These are phyloP conservation scores for Macrolepiota dolichaula DNA, from an alignment of 768 basidiomycete genomes.

Conservation along the genomic window DNA sequence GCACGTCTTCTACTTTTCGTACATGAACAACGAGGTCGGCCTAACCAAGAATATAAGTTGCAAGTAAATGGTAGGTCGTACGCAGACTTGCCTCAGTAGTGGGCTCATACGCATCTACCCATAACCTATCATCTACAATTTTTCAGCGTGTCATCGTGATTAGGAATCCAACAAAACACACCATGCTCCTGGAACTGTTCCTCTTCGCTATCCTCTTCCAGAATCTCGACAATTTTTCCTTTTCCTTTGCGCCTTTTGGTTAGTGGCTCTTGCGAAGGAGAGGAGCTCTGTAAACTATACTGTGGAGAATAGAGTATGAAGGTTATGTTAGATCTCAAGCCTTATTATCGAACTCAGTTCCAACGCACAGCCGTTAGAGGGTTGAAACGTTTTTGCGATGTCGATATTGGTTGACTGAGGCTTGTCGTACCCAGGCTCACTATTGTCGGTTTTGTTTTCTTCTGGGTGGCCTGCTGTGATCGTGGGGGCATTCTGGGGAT, in stretches of 20 bases:
- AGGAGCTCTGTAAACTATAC: neutral
- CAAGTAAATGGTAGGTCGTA: neutral
- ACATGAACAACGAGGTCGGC: constrained; percentile 78
- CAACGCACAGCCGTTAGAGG: constrained; percentile 31
- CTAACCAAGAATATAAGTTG: constrained; percentile 27
- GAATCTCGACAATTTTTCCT: constrained; percentile 9
- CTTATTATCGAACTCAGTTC: neutral
- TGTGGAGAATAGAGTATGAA: neutral
- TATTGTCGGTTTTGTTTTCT: constrained; percentile 11
- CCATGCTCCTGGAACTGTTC: neutral
- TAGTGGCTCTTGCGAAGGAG: constrained; percentile 15
- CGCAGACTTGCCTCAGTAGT: constrained; percentile 42
- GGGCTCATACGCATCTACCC: constrained; percentile 67
- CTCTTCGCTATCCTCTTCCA: constrained; percentile 9
- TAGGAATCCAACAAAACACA: neutral
- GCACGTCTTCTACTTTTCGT: constrained; percentile 74
- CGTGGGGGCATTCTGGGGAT: constrained; percentile 11
- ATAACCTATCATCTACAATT: constrained; percentile 38
- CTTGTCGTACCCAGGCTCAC: constrained; percentile 9
- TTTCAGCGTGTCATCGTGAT: neutral
- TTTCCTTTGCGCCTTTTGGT: constrained; percentile 24
- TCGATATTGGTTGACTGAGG: constrained; percentile 1
- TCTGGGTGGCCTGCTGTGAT: constrained; percentile 8
- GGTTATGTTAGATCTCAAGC: neutral
- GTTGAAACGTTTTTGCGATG: constrained; percentile 22